Conservation (phyloP, 2,329 filamentous ascomycete species). For the Penicillium nordicum region DNA sequence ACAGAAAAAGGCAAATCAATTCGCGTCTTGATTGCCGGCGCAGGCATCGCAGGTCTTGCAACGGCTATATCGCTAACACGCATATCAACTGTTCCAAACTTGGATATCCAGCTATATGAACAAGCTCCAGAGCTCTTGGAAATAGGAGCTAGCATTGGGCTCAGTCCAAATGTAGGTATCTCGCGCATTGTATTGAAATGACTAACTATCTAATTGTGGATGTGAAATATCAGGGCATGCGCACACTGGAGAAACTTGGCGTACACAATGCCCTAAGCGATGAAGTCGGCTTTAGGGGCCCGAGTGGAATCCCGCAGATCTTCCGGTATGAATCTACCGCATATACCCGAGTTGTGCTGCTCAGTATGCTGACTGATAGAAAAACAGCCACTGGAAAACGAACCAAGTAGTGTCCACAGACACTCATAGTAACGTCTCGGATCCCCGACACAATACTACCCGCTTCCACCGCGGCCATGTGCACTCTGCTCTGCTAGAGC, state of each 20-base stretch:
- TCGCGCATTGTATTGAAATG: too few relatives aligned
- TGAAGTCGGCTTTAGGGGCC: constrained; percentile 41
- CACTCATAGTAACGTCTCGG: constrained; percentile 26
- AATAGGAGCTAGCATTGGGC: constrained; percentile 17
- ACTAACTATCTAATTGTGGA: neutral
- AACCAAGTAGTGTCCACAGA: constrained; percentile 48
- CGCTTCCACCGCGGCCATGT: constrained; percentile 51
- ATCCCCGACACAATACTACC: constrained; percentile 41
- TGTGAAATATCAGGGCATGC: constrained; percentile 36
- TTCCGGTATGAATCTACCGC: constrained; percentile 34
- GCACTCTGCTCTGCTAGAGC: constrained; percentile 47
- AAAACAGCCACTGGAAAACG: constrained; percentile 40
- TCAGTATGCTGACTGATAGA: neutral
- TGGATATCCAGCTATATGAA: constrained; percentile 52
- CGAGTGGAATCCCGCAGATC: constrained; percentile 46
- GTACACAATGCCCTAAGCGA: constrained; percentile 47
- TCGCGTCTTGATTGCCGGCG: constrained; percentile 49
- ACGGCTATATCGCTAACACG: constrained; percentile 45
- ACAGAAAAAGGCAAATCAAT: neutral
- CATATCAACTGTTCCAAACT: constrained; percentile 18
- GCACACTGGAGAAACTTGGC: constrained; percentile 51
- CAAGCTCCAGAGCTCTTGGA: constrained; percentile 38
- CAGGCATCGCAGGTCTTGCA: constrained; percentile 50
- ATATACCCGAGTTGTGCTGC: neutral
- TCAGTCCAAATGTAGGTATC: constrained; percentile 46